Evolutionary conservation across 495 filamentous ascomycete genomes (phyloP), one percentile per base, ranked within the genome.

Genomic region (Hypoxylon perforatum): DNA sequence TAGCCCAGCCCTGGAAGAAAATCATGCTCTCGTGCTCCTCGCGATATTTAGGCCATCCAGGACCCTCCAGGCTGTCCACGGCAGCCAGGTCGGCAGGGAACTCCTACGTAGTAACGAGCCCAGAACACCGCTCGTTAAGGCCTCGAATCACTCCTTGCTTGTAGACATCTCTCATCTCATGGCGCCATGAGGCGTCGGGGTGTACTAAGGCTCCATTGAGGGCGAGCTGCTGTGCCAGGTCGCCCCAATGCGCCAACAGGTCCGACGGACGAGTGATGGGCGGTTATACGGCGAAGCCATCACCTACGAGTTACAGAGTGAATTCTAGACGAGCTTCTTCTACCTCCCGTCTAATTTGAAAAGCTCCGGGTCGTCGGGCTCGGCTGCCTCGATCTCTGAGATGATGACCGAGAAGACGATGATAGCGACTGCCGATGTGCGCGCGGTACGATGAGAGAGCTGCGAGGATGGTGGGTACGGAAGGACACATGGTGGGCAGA

Each of bases 361-460:
- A 38, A 38, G 3, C 2, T 38, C 50, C 35, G 50, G 50, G 33
- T 41, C 50, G 19, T 53, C 33, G n/a, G 17, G 15, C 23, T 41
- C 50, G 33, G 18, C 33, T 11, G 50, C 7, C 18, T 53, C 18
- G 25, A 53, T 53, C n/a, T 53, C 17, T n/a, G 35, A 35, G 10
- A 53, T 53, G 18, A 41, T 39, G 35, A 14, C 50, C 3, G 33
- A 41, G 1, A 41, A 23, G 33, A 33, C 50, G 33, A 23, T 41
- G 18, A 14, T 53, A 41, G 7, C 2, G 17, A 12, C 18, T 15
- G 18, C 50, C 18, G 33, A 53, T 53, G 50, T 41, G 50, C n/a
- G 4, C 22, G 17, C 50, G 50, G 50, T 53, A 53, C 15, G 35
- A 22, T n/a, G 35, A 18, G 49, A 53, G 50, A 53, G 50, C 50